Conservation (phyloP, 805 yeast genomes). For the Schizosaccharomyces octosporus region DNA sequence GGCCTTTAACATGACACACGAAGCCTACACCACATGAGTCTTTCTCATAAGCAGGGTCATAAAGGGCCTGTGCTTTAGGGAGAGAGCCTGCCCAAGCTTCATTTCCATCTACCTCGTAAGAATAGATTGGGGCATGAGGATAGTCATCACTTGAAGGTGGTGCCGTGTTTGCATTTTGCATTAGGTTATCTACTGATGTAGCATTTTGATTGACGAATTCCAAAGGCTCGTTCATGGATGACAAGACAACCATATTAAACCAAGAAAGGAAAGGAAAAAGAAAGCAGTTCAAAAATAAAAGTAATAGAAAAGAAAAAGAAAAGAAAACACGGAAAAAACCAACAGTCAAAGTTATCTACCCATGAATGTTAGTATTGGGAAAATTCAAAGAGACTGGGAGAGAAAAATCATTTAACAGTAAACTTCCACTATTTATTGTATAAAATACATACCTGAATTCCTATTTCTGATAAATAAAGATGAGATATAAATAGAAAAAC, state of each 20-base stretch:
- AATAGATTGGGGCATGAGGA: constrained; percentile 19
- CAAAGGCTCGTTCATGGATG: background rate
- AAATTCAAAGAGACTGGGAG: too few relatives aligned
- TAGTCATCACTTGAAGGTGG: background rate
- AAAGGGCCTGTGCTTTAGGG: constrained; percentile 69
- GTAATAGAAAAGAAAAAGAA: background rate
- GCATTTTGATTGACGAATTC: background rate
- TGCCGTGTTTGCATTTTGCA: background rate
- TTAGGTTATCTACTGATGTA: background rate
- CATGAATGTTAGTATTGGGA: too few relatives aligned
- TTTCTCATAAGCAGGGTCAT: constrained; percentile 79
- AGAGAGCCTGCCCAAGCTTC: constrained; percentile 78
- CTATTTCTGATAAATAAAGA: too few relatives aligned
- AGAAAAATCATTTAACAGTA: too few relatives aligned
- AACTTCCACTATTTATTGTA: too few relatives aligned
- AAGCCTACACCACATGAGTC: constrained; percentile 99
- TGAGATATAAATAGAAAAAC: too few relatives aligned
- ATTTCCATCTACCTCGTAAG: constrained; percentile 51
- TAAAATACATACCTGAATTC: too few relatives aligned
- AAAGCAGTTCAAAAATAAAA: background rate
- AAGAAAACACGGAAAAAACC: too few relatives aligned
- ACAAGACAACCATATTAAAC: background rate
- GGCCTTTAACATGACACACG: constrained; percentile 80
- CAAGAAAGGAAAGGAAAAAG: background rate
- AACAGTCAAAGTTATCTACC: too few relatives aligned